phyloP scores from a whole-genome alignment of 768 basidiomycete genomes.

The Mycena maculata region DNA sequence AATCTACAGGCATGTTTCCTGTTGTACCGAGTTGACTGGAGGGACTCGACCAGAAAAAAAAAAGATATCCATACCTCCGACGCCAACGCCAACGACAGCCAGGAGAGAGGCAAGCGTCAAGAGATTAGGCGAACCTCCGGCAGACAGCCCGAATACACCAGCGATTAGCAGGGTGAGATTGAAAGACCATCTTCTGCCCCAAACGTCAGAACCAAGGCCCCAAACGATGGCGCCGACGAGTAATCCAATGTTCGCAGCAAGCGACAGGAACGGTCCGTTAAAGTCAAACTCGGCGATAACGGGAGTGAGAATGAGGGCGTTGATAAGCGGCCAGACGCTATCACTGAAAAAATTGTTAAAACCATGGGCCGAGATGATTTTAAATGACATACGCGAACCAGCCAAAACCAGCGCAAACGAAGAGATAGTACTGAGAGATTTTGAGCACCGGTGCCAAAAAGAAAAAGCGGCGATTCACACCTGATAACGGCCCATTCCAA shows the following conservation, averaged over 20 bases:
- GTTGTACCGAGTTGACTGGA: neutral
- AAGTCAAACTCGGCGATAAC: constrained; percentile 75
- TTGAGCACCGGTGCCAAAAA: neutral
- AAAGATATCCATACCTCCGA: constrained; percentile 59
- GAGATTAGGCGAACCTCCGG: constrained; percentile 68
- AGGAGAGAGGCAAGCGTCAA: constrained; percentile 60
- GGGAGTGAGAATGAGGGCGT: constrained; percentile 72
- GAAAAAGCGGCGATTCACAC: constrained; percentile 40
- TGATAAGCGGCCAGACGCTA: constrained; percentile 75
- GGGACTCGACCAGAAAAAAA: neutral
- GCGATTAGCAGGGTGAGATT: constrained; percentile 69
- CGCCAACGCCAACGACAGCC: constrained; percentile 69
- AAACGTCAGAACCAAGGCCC: constrained; percentile 76
- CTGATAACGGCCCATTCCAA: constrained; percentile 80
- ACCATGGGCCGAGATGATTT: too few relatives aligned
- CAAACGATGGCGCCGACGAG: constrained; percentile 77
- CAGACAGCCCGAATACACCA: constrained; percentile 72
- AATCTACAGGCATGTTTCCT: constrained; percentile 79
- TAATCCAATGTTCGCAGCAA: constrained; percentile 79
- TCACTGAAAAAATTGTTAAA: too few relatives aligned
- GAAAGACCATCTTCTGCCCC: constrained; percentile 68
- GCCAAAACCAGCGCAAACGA: constrained; percentile 77
- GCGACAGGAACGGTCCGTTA: constrained; percentile 69
- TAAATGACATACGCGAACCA: too few relatives aligned
- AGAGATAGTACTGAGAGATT: constrained; percentile 64